Conservation (phyloP, 768 basidiomycete genomes). For the Phylloporus sp. region DNA sequence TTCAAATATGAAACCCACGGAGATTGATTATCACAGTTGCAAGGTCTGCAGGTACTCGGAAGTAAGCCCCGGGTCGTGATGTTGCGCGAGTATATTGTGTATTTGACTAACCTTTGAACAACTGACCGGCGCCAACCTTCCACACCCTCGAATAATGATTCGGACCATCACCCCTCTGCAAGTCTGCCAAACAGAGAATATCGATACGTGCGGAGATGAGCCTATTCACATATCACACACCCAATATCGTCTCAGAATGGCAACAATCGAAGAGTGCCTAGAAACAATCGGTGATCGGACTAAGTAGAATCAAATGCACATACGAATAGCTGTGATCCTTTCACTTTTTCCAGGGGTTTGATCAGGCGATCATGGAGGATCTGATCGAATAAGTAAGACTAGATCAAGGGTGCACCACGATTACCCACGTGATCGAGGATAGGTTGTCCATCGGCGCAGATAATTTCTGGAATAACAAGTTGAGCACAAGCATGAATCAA, state of each 20-base stretch:
- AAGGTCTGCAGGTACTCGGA: constrained; percentile 1
- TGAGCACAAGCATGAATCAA: not conserved
- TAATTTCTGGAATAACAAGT: constrained; percentile 15
- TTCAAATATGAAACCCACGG: constrained; percentile 2
- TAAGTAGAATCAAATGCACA: not conserved
- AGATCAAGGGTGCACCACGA: no score
- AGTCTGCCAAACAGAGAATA: constrained; percentile 9
- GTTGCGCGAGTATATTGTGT: not conserved
- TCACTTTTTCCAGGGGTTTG: constrained; percentile 12
- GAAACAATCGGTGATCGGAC: not conserved
- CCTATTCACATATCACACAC: constrained; percentile 6
- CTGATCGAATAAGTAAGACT: constrained; percentile 7
- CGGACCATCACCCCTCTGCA: constrained; percentile 12
- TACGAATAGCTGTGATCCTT: constrained; percentile 22
- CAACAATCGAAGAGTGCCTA: constrained; percentile 31
- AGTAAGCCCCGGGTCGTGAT: not conserved
- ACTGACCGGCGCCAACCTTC: constrained; percentile 8
- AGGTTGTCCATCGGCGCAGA: constrained; percentile 14
- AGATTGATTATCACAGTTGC: constrained; percentile 2
- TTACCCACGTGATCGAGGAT: constrained; percentile 24
- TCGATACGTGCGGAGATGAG: not conserved
- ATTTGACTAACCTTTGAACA: constrained; percentile 15
- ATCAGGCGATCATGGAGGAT: constrained; percentile 19
- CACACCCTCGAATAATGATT: constrained; percentile 17
- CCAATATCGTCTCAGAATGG: constrained; percentile 26